These are phyloP conservation scores for Allodekkera sacchari DNA, from an alignment of 805 yeast species.

Conservation along the genomic window DNA sequence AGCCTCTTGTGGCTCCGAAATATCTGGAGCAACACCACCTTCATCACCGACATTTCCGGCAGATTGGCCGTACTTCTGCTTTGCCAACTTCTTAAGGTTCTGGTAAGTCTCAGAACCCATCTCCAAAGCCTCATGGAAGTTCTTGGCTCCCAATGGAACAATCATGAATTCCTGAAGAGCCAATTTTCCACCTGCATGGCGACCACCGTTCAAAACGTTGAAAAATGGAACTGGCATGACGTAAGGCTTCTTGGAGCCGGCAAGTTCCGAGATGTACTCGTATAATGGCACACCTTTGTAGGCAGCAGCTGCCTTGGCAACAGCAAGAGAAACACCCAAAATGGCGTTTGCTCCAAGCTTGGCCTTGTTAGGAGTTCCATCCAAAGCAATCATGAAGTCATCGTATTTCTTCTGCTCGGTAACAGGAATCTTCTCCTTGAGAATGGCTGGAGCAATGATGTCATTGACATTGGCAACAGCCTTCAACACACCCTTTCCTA, in stretches of 20 bases:
- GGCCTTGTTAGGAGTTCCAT: conserved; percentile 96
- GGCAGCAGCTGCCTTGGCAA: conserved; percentile 97
- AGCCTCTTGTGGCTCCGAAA: conserved; percentile 93
- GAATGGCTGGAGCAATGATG: conserved; percentile 87
- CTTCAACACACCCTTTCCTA: conserved; percentile 96
- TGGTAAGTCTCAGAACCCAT: conserved; percentile 98
- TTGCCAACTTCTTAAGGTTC: conserved; percentile 84
- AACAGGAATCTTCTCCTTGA: conserved; percentile 75
- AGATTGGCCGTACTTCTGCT: conserved; percentile 92
- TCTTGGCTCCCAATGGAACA: conserved; percentile 85
- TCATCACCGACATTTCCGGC: conserved; percentile 99
- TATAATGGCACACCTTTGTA: conserved; percentile 90
- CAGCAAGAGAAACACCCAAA: conserved; percentile 96
- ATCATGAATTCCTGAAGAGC: conserved; percentile 99
- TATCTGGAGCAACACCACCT: conserved; percentile 99
- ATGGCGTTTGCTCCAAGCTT: conserved; percentile 98
- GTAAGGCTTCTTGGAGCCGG: conserved; percentile 73
- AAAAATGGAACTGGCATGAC: conserved; percentile 99
- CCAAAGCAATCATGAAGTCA: conserved; percentile 75
- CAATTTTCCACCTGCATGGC: conserved; percentile 98
- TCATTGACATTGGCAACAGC: conserved; percentile 96
- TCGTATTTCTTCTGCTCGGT: conserved; percentile 82
- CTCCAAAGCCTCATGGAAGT: conserved; percentile 94
- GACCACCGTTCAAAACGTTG: conserved; percentile 98
- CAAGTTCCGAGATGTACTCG: conserved; percentile 77